A percentile compares a stretch with the other conserved stretches of the same genome.
phyloP scores from a whole-genome alignment of 2,329 filamentous ascomycete genomes.

The Penicillium hesseltinei region DNA sequence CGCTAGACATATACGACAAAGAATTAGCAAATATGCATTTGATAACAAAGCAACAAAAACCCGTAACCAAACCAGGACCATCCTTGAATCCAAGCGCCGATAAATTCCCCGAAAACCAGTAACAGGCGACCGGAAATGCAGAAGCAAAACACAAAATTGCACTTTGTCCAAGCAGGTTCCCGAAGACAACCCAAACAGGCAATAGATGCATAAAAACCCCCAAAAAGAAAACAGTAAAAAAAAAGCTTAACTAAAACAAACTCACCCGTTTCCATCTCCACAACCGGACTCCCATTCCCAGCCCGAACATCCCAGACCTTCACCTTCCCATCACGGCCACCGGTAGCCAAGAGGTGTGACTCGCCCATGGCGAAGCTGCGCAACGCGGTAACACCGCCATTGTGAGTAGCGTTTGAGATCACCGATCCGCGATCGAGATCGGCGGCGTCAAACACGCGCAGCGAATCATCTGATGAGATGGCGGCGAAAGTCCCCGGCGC shows the following conservation, averaged over 20 bases:
- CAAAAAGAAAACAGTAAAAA: not conserved
- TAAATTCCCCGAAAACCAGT: constrained; percentile 17
- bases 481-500: constrained; percentile 37
- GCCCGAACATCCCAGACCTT: constrained; percentile 43
- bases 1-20: constrained; percentile 32
- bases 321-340: constrained; percentile 43
- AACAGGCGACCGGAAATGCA: constrained; percentile 8
- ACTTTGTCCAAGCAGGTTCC: constrained; percentile 1
- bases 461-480: constrained; percentile 48
- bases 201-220: constrained; percentile 1
- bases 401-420: constrained; percentile 26
- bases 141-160: not conserved
- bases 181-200: constrained; percentile 4
- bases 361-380: constrained; percentile 27
- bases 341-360: constrained; percentile 34
- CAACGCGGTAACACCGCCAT: constrained; percentile 41
- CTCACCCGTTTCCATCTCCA: constrained; percentile 39
- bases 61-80: not conserved
- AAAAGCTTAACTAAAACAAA: constrained; percentile 9
- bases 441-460: constrained; percentile 42
- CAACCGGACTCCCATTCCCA: constrained; percentile 26
- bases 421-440: constrained; percentile 28
- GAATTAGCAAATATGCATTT: constrained; percentile 17
- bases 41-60: not conserved
- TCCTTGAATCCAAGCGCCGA: constrained; percentile 12